These are phyloP conservation scores for Ustilago nuda DNA, from an alignment of 1,284 basidiomycete species.

Conservation along the genomic window DNA sequence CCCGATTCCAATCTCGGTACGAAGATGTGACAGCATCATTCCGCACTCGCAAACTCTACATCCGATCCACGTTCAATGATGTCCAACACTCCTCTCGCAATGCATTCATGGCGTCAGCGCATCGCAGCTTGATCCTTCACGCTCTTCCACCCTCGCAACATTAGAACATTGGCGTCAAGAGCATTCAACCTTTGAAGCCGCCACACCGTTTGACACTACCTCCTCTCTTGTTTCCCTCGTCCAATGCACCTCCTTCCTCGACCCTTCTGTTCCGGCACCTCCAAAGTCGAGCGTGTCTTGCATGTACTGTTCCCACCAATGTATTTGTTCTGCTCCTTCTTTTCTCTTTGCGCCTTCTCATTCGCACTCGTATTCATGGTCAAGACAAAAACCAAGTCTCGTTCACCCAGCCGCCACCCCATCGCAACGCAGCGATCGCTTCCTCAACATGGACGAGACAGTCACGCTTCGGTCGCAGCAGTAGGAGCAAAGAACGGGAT, in stretches of 20 bases:
- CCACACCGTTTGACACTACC: neutral
- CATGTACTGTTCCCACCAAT: conserved; percentile 6
- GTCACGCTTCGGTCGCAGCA: neutral
- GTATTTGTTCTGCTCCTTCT: conserved; percentile 29
- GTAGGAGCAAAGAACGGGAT: conserved; percentile 4
- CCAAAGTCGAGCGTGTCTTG: neutral
- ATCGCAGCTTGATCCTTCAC: neutral
- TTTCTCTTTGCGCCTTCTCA: neutral
- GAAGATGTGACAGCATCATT: neutral
- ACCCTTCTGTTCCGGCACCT: neutral
- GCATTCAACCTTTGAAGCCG: neutral
- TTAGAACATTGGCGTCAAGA: neutral
- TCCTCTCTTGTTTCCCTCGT: neutral
- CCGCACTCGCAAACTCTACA: neutral
- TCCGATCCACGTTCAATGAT: neutral
- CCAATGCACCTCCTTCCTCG: neutral
- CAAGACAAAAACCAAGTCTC: too few species aligned
- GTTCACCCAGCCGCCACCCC: too few species aligned
- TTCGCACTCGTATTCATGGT: too few species aligned
- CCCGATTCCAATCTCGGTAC: conserved; percentile 5
- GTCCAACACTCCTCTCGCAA: neutral
- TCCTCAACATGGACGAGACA: too few species aligned
- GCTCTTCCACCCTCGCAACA: neutral
- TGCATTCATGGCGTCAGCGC: neutral
- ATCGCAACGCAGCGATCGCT: too few species aligned